These are phyloP conservation scores for Cordyceps fumosorosea DNA, from an alignment of 2,329 filamentous ascomycete genomes.

Conservation along the genomic window DNA sequence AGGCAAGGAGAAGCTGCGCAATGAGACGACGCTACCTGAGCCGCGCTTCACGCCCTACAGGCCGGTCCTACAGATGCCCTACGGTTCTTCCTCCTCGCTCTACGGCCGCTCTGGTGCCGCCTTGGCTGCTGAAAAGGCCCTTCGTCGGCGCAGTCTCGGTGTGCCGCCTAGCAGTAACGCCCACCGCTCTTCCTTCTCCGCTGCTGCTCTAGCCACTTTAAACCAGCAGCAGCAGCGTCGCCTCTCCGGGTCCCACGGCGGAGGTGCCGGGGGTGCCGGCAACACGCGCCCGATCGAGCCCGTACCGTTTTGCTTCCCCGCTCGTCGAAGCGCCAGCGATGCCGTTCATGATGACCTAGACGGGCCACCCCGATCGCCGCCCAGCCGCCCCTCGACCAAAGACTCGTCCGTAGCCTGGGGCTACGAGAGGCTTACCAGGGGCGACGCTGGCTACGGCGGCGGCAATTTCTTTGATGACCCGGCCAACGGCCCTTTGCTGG, in stretches of 20 bases:
- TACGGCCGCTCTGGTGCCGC: slow-evolving; percentile 35
- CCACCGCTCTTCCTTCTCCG: slow-evolving; percentile 26
- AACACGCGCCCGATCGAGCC: slow-evolving; percentile 39
- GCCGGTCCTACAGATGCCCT: slow-evolving; percentile 48
- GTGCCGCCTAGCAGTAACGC: slow-evolving; percentile 31
- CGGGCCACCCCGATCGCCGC: neutral
- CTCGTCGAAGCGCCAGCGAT: slow-evolving; percentile 23
- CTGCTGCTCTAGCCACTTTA: slow-evolving; percentile 14
- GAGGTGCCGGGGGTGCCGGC: slow-evolving; percentile 19
- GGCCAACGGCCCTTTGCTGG: neutral
- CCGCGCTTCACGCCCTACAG: slow-evolving; percentile 84
- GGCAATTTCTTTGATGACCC: slow-evolving; percentile 41
- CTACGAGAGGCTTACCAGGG: slow-evolving; percentile 64
- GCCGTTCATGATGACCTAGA: slow-evolving; percentile 14
- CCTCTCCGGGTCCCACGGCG: slow-evolving; percentile 6
- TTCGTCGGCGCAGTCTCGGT: slow-evolving; percentile 51
- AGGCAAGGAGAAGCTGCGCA: slow-evolving; percentile 84
- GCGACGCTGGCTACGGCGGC: slow-evolving; percentile 58
- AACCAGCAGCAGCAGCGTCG: slow-evolving; percentile 1
- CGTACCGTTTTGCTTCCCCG: slow-evolving; percentile 42
- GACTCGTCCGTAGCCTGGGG: slow-evolving; percentile 27
- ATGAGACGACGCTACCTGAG: slow-evolving; percentile 84
- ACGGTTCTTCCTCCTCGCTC: slow-evolving; percentile 22
- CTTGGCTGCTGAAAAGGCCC: slow-evolving; percentile 53
- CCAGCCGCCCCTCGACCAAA: slow-evolving; percentile 28